phyloP scores from a whole-genome alignment of 2,329 filamentous ascomycete genomes.

The Aureobasidium namibiae region DNA sequence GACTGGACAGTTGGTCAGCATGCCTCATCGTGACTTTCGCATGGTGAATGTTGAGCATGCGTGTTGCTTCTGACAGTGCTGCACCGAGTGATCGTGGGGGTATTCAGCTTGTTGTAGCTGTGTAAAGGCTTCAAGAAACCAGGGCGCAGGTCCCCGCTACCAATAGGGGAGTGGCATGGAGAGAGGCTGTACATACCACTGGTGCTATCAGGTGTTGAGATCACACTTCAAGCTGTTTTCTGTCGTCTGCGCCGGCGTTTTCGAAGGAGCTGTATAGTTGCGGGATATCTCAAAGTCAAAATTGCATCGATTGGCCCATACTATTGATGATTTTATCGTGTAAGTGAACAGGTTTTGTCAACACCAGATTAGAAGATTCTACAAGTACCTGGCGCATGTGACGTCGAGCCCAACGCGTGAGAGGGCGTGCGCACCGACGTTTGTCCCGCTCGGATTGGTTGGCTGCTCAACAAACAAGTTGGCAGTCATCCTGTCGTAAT shows the following conservation, averaged over 20 bases:
- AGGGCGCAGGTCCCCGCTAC: neutral
- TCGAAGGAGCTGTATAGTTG: neutral
- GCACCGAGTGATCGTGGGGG: neutral
- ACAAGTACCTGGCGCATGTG: constrained; percentile 3
- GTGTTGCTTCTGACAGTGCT: neutral
- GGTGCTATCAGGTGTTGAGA: neutral
- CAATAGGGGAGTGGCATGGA: neutral
- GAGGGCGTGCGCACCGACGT: neutral
- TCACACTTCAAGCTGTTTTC: neutral
- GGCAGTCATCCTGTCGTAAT: constrained; percentile 8
- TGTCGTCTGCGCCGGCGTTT: neutral
- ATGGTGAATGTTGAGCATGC: neutral
- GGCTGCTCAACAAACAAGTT: constrained; percentile 9
- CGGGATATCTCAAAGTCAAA: neutral
- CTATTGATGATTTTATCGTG: neutral
- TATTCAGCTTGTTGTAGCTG: neutral
- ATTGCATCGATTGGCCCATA: neutral
- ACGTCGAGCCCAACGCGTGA: no score
- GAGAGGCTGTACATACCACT: neutral
- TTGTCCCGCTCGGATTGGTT: neutral
- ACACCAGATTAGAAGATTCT: constrained; percentile 7
- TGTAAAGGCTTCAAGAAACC: neutral
- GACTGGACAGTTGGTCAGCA: neutral
- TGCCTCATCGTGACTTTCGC: no score
- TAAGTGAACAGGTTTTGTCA: constrained; percentile 1